Conservation (phyloP, 139 green algal species). For the Asterochloris erici region DNA sequence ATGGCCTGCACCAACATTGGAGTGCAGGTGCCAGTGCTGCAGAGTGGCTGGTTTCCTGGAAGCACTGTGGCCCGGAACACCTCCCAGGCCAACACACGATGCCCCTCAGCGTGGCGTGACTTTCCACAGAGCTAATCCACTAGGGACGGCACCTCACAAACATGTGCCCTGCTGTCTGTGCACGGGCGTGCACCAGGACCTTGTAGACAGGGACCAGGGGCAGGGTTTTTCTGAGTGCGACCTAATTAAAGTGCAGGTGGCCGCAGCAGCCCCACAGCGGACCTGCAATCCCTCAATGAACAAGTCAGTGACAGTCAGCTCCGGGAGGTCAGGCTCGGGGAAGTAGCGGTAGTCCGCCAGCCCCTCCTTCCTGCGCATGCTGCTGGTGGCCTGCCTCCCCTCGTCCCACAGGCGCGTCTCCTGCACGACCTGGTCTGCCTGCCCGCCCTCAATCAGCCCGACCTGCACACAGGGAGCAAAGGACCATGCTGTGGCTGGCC, state of each 20-base stretch:
- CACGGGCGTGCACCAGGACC: too few relatives aligned
- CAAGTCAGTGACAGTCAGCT: conserved; percentile 55
- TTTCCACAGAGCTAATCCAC: too few relatives aligned
- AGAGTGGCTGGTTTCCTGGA: too few relatives aligned
- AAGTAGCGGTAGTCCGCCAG: conserved; percentile 99
- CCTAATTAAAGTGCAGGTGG: neutral
- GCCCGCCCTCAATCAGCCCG: conserved; percentile 55
- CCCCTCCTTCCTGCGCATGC: conserved; percentile 91
- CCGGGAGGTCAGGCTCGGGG: conserved; percentile 92
- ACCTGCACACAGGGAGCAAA: conserved; percentile 41
- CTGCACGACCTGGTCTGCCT: conserved; percentile 73
- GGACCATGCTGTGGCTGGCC: neutral
- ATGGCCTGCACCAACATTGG: too few relatives aligned
- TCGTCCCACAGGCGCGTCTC: conserved; percentile 97
- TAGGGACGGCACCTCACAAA: too few relatives aligned
- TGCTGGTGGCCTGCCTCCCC: conserved; percentile 59
- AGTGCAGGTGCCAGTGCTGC: too few relatives aligned
- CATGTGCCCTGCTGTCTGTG: too few relatives aligned
- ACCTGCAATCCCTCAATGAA: conserved; percentile 39
- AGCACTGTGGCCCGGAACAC: too few relatives aligned
- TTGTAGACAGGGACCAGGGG: too few relatives aligned
- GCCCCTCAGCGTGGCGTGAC: too few relatives aligned
- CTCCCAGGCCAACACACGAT: too few relatives aligned
- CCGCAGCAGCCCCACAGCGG: neutral
- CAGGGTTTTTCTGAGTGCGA: neutral